phyloP scores from a whole-genome alignment of 176 grass and related monocot species.

The Dactylis glomerata region DNA sequence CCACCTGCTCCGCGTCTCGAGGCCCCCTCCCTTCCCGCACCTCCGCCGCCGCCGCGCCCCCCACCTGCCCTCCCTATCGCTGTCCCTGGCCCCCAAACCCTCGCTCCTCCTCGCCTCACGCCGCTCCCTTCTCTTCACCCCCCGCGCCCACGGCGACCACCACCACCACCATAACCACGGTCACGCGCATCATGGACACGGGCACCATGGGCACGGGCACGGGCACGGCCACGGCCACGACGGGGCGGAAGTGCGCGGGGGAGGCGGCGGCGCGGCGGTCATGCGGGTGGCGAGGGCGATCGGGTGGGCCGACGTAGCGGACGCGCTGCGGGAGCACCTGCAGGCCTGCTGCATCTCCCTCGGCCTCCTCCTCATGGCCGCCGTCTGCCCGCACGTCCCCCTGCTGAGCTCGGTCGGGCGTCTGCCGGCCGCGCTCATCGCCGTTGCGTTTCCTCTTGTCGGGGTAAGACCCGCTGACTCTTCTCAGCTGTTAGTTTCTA shows the following conservation, averaged over 20 bases:
- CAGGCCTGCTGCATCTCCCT: conserved; percentile 84
- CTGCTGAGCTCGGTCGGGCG: conserved; percentile 26
- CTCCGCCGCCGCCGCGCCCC: conserved; percentile 24
- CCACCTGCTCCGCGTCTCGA: conserved; percentile 25
- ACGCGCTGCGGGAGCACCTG: conserved; percentile 79
- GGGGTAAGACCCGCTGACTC: conserved; percentile 48
- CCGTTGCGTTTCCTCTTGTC: conserved; percentile 92
- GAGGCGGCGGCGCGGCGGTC: conserved; percentile 43
- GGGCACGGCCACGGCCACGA: conserved; percentile 23
- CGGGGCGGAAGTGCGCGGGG: conserved; percentile 8
- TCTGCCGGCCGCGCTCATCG: conserved; percentile 58
- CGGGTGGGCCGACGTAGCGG: conserved; percentile 72
- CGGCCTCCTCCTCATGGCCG: conserved; percentile 74
- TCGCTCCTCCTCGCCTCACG: conserved; percentile 25
- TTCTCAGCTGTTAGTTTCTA: neutral
- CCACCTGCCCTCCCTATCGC: neutral
- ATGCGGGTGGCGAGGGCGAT: conserved; percentile 66
- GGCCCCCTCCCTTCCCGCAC: conserved; percentile 32
- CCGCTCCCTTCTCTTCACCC: conserved; percentile 15
- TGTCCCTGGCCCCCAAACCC: neutral
- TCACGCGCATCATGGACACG: conserved; percentile 5
- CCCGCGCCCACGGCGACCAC: conserved; percentile 41
- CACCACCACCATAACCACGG: conserved; percentile 7
- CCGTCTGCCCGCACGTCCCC: conserved; percentile 52
- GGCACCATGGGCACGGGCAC: neutral